Percentiles rank a stretch among this genome's conserved stretches.
Evolutionary conservation across 345 rosid species (phyloP).

Genomic region (Euclidium syriacum): DNA sequence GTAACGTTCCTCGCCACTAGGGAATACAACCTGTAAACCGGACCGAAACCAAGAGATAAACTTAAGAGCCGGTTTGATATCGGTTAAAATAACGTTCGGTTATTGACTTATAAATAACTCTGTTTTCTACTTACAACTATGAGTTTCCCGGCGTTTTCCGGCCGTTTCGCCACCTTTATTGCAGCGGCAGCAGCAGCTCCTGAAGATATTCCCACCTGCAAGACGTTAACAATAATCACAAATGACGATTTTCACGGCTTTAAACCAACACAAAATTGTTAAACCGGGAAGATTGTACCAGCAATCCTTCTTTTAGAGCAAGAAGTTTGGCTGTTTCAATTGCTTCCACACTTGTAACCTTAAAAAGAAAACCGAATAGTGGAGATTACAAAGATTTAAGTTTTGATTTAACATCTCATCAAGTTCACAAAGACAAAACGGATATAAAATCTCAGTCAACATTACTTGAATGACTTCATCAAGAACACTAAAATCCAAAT

Average conservation of each 20-base stretch:
- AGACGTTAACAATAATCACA: not conserved
- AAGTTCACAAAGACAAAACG: no score
- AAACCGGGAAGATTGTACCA: slow-evolving; percentile 34
- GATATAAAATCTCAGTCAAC: no score
- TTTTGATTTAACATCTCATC: not conserved
- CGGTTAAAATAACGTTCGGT: no score
- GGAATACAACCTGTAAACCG: slow-evolving; percentile 33
- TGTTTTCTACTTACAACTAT: slow-evolving; percentile 43
- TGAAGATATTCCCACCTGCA: slow-evolving; percentile 65
- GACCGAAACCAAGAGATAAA: no score
- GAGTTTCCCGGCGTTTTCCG: slow-evolving; percentile 67
- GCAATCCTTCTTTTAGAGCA: slow-evolving; percentile 57
- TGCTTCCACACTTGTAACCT: slow-evolving; percentile 47
- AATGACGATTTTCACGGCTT: not conserved
- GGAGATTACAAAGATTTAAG: not conserved
- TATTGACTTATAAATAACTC: not conserved
- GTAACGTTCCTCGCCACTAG: slow-evolving; percentile 60
- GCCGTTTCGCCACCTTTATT: slow-evolving; percentile 49
- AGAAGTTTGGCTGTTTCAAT: slow-evolving; percentile 50
- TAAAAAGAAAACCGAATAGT: not conserved
- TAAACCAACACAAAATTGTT: not conserved
- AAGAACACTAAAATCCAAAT: slow-evolving; percentile 35
- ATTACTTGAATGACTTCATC: slow-evolving; percentile 41
- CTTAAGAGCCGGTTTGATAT: no score
- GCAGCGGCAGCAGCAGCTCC: slow-evolving; percentile 76